These are phyloP conservation scores for Streptanthus diversifolius DNA, from an alignment of 345 rosid genomes.

Conservation along the genomic window DNA sequence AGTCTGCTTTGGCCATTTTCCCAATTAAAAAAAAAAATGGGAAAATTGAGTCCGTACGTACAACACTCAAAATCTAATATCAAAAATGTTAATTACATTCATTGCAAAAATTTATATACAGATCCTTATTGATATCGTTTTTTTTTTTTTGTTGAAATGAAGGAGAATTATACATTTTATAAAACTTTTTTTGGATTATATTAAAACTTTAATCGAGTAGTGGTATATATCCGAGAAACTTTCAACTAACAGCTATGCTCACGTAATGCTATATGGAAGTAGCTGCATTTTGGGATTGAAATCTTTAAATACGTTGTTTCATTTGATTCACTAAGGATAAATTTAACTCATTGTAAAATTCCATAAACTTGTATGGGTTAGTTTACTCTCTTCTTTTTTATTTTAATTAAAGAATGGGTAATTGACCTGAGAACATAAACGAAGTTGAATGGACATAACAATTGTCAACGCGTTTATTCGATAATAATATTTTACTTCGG, in stretches of 20 bases:
- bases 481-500: background rate
- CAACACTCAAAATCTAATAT: background rate
- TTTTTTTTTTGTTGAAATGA: background rate
- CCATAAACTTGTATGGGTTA: background rate
- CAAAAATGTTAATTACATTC: background rate
- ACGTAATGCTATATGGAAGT: background rate
- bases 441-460: background rate
- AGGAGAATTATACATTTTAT: background rate
- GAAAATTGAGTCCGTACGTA: background rate
- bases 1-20: background rate
- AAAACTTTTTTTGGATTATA: too few relatives aligned
- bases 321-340: background rate
- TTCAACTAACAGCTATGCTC: background rate
- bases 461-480: conserved; percentile 14
- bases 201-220: too few relatives aligned
- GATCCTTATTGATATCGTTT: background rate
- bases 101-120: background rate
- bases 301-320: background rate
- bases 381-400: background rate
- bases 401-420: background rate
- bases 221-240: too few relatives aligned
- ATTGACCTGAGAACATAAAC: background rate
- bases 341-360: background rate
- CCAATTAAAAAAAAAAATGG: background rate
- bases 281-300: background rate